A percentile compares a stretch with the other conserved stretches of the same genome.
phyloP scores from a whole-genome alignment of 495 filamentous ascomycete species.

The Annulohypoxylon bovei region DNA sequence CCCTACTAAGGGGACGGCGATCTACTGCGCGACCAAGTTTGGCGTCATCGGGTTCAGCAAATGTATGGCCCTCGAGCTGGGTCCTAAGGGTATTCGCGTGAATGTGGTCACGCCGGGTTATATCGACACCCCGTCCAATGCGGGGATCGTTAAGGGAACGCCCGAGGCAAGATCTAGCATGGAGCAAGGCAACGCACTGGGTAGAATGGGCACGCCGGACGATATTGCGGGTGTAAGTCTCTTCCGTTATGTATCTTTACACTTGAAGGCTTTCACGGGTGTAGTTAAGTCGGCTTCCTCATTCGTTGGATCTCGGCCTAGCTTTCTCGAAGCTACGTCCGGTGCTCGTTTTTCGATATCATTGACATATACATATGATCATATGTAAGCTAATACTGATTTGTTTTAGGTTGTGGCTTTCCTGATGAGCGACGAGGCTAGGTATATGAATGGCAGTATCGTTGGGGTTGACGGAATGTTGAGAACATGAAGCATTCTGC shows the following conservation, averaged over 20 bases:
- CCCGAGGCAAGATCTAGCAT: slow-evolving; percentile 48
- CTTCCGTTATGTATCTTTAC: neutral
- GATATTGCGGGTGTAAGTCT: slow-evolving; percentile 61
- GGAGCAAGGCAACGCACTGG: slow-evolving; percentile 57
- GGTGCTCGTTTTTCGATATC: neutral
- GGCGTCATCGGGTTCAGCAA: slow-evolving; percentile 66
- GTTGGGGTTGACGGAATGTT: slow-evolving; percentile 61
- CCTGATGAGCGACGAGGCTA: slow-evolving; percentile 59
- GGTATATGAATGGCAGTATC: slow-evolving; percentile 66
- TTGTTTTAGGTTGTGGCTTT: slow-evolving; percentile 52
- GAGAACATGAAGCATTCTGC: slow-evolving; percentile 12
- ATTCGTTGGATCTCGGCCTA: neutral
- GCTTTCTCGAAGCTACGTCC: neutral
- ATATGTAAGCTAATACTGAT: neutral
- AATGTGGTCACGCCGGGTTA: slow-evolving; percentile 66
- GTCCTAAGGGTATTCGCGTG: slow-evolving; percentile 59
- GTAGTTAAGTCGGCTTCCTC: neutral
- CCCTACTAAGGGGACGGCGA: slow-evolving; percentile 49
- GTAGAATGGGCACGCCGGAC: slow-evolving; percentile 61
- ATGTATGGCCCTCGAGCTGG: slow-evolving; percentile 65
- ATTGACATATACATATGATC: neutral
- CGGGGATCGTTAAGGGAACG: slow-evolving; percentile 37
- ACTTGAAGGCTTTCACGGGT: neutral
- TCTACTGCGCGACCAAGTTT: slow-evolving; percentile 65
- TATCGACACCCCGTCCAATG: slow-evolving; percentile 44